Percentiles rank a stretch among this genome's conserved stretches.
Evolutionary conservation across 2,329 filamentous ascomycete genomes (phyloP).

Genomic region (Colletotrichum coccodes): DNA sequence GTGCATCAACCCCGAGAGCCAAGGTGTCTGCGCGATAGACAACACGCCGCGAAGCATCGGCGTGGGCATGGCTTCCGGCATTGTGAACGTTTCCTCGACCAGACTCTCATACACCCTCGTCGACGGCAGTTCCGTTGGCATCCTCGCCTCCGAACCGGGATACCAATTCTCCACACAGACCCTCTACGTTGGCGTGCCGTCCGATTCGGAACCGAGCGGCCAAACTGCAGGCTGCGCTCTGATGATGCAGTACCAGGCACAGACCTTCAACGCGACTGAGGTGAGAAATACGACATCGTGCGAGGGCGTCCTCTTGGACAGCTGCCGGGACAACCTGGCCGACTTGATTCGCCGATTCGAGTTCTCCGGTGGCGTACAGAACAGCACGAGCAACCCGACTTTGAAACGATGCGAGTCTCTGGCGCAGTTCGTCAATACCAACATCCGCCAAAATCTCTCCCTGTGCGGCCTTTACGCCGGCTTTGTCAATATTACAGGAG

Average conservation of each 20-base stretch:
- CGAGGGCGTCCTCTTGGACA: background rate
- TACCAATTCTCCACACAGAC: conserved; percentile 2
- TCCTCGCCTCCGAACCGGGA: background rate
- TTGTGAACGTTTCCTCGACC: background rate
- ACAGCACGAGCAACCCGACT: background rate
- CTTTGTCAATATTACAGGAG: background rate
- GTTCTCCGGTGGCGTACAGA: background rate
- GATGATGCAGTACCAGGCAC: conserved; percentile 4
- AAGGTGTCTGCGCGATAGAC: background rate
- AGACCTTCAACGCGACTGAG: background rate
- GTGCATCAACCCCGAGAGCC: background rate
- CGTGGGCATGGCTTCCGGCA: background rate
- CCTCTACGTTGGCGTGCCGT: background rate
- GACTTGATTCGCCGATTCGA: background rate
- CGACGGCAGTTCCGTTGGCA: background rate
- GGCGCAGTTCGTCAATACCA: background rate
- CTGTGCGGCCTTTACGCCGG: background rate
- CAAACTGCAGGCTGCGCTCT: background rate
- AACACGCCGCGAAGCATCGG: background rate
- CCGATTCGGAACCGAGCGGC: background rate
- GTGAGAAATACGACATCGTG: background rate
- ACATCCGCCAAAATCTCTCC: background rate
- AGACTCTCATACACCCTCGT: background rate
- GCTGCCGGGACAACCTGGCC: background rate
- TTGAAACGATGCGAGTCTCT: background rate